Conservation (phyloP, 768 basidiomycete species). For the Hypholoma fasciculare region DNA sequence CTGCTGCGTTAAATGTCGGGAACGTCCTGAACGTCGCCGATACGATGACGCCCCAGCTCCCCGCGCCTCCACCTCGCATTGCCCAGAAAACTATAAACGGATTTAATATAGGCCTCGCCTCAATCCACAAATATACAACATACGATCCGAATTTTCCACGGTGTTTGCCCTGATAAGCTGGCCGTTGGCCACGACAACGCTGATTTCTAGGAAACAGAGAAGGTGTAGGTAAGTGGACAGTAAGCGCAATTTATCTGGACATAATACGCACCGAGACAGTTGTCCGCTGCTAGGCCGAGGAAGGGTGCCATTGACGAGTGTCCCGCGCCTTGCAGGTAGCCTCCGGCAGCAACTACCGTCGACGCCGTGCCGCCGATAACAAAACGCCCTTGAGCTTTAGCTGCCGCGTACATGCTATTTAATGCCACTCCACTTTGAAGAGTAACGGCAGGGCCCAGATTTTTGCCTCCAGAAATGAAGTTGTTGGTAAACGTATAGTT, state of each 20-base stretch:
- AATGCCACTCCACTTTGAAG: conserved; percentile 47
- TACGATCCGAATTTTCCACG: conserved; percentile 35
- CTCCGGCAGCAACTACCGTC: conserved; percentile 47
- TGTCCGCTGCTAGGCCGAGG: conserved; percentile 27
- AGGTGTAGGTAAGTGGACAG: background rate
- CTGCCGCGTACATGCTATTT: conserved; percentile 40
- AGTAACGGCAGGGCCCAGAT: conserved; percentile 20
- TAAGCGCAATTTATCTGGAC: background rate
- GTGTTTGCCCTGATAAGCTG: conserved; percentile 38
- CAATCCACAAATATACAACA: background rate
- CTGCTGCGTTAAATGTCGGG: conserved; percentile 17
- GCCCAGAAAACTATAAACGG: conserved; percentile 44
- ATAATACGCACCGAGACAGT: conserved; percentile 30
- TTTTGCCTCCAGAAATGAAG: conserved; percentile 12
- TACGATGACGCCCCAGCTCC: conserved; percentile 48
- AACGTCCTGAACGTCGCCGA: conserved; percentile 48
- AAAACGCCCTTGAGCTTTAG: conserved; percentile 34
- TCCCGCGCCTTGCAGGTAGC: conserved; percentile 49
- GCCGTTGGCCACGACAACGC: conserved; percentile 42
- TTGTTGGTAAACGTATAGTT: conserved; percentile 28
- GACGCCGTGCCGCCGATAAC: conserved; percentile 49
- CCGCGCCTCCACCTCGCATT: conserved; percentile 50
- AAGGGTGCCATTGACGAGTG: conserved; percentile 39
- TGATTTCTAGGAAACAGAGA: conserved; percentile 36
- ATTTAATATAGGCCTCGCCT: background rate